Evolutionary conservation across 192 early-diverging fungal species (phyloP), one percentile per base, ranked within the genome.

Genomic region (Radiomyces spectabilis): DNA sequence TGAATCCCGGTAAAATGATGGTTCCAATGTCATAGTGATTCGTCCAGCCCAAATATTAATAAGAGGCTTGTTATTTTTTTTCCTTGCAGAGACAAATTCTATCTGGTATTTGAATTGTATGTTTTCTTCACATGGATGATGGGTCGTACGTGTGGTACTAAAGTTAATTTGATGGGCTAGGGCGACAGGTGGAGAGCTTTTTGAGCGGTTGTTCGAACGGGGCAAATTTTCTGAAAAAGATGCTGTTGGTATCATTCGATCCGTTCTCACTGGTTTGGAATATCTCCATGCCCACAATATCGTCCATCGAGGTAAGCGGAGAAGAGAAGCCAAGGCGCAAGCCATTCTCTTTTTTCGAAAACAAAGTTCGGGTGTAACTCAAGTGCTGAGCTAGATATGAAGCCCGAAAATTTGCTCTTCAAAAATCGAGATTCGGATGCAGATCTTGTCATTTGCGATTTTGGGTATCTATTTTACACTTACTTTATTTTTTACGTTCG

Each of bases 321-420:
- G 16, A 42, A 27, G 2, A 18, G 27, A 34, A 51, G 13, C 1
- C 0, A 35, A 49, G 18, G 43, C 8, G 43, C 37, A 38, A 38
- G 10, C 21, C n/a, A 7, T 31, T 31, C 2, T n/a, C 35, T 9
- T 25, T 21, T 63, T 21, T 12, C 43, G 33, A 47, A 29, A 22
- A 22, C 35, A 38, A 33, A 38, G 21, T n/a, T n/a, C n/a, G n/a
- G n/a, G 26, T 4, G 27, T 5, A 16, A 32, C 13, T 9, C 12
- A 16, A 43, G 27, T 54, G 26, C 16, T 39, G 1, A 39, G 18
- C 10, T 66, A 73, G 81, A 86, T 64, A 70, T 85, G 50, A 87
- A 94, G 74, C 92, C 92, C 0, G 92, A 95, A 57, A 95, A 95
- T 63, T 68, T 95, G 46, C 69, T 94, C 10, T 94, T 89, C 69